Base-by-base conservation (phyloP, 257 asterid species). In the Nicotiana benthamiana region DNA sequence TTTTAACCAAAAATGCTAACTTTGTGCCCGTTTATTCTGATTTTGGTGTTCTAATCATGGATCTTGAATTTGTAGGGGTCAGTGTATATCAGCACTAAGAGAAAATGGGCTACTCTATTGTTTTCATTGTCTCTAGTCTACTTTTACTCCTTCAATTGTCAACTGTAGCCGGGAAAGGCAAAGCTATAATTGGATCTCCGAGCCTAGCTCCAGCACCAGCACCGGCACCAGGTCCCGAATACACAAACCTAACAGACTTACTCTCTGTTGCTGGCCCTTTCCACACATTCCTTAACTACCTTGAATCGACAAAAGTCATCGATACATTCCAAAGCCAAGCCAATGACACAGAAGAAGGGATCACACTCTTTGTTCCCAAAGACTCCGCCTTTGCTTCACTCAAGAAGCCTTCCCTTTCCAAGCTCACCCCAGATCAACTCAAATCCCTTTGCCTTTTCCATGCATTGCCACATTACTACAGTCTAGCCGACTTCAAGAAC, bases 241-340 rank as follows among this genome's bases (percentile, higher is more conserved):
- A 80, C 56, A 96, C 90, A 62, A 90, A 94, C 87, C 91, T 94
- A 43, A 91, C 93, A 0, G 88, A 89, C 62, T 83, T 94, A 48
- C 89, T 94, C 5, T 86, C 97, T 4, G 93, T 86, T 48, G 97
- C 97, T 1, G 98, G 98, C 4, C 98, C 98, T 2, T 94, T 90
- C 86, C 83, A 61, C 79, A 91, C 90, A 28, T 94, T 94, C 88
- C 97, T 94, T 51, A 80, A 83, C 83, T 89, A 86, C 72, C 93
- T 92, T 0, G 86, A 85, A 82, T 83, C 93, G 30, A 89, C 94
- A 9, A 91, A 91, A 83, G 90, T 91, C 28, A 77, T 91, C 3
- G 94, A 91, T 2, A 90, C 97, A 0, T 91, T 92, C 81, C 97
- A 92, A 81, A 86, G 87, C 84, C 93, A 89, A 84, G 98, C 98